Percentiles rank a stretch among this genome's conserved stretches.
Evolutionary conservation across 2,329 filamentous ascomycete species (phyloP).

Genomic region (Nothophoma quercina): DNA sequence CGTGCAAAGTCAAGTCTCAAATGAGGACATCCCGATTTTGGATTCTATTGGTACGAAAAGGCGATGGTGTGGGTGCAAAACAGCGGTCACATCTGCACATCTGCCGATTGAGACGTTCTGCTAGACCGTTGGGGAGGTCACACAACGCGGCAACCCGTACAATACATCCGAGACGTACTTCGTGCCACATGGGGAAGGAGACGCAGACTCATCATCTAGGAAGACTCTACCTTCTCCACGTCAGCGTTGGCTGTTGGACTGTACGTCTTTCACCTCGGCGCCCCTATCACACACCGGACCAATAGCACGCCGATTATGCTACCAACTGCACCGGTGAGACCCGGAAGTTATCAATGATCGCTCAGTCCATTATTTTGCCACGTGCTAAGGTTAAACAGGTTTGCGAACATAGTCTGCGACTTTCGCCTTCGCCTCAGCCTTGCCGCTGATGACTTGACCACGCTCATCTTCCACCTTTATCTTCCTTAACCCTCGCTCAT

Average conservation of each 20-base stretch:
- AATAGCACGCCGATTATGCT: not conserved
- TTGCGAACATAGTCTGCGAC: not conserved
- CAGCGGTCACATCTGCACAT: no score
- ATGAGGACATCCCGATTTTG: no score
- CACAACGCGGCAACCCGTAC: slow-evolving; percentile 4
- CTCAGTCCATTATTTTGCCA: not conserved
- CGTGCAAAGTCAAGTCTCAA: no score
- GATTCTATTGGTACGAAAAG: no score
- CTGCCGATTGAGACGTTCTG: not conserved
- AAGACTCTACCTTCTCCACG: slow-evolving; percentile 14
- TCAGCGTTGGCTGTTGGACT: slow-evolving; percentile 15
- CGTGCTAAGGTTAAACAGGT: not conserved
- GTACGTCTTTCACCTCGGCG: not conserved
- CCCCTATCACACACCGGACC: not conserved
- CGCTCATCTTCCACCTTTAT: not conserved
- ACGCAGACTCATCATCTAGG: slow-evolving; percentile 10
- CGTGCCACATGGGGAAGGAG: slow-evolving; percentile 11
- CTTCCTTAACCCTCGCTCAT: not conserved
- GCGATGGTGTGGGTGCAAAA: no score
- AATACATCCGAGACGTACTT: not conserved
- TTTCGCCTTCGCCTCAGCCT: not conserved
- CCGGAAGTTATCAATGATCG: not conserved
- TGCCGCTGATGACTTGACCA: not conserved
- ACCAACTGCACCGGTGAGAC: not conserved
- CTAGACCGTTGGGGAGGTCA: not conserved